Evolutionary conservation across 805 yeast species (phyloP).

Genomic region (Starmerella apis): DNA sequence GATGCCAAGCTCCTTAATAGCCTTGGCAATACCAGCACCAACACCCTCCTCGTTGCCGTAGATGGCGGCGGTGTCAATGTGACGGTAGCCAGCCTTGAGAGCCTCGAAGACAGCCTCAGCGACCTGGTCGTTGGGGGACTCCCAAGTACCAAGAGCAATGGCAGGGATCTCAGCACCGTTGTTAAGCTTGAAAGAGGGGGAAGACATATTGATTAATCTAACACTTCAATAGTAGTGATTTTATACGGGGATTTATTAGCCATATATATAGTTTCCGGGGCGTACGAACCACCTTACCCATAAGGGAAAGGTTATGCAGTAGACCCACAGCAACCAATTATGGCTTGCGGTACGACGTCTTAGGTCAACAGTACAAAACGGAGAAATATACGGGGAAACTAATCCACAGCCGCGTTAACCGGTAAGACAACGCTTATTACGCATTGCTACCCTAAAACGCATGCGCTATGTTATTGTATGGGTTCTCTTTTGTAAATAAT

Average conservation of each 20-base stretch:
- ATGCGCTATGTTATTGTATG: too few relatives aligned
- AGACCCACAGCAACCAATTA: background rate
- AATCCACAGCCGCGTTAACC: too few relatives aligned
- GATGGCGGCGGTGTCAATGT: conserved; percentile 64
- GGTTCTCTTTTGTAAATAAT: too few relatives aligned
- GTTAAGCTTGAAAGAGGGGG: conserved; percentile 38
- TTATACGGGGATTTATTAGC: too few relatives aligned
- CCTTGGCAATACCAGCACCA: conserved; percentile 41
- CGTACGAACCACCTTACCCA: background rate
- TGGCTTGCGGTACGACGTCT: background rate
- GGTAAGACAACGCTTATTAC: too few relatives aligned
- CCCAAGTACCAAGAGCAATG: conserved; percentile 59
- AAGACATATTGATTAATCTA: conserved; percentile 16
- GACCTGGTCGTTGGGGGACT: conserved; percentile 39
- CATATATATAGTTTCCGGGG: background rate
- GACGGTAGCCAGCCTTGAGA: conserved; percentile 54
- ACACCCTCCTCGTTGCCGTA: conserved; percentile 60
- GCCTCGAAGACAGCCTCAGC: conserved; percentile 50
- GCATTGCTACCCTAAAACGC: too few relatives aligned
- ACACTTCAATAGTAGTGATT: too few relatives aligned
- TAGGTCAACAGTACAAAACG: background rate
- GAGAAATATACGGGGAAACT: too few relatives aligned
- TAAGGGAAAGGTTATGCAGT: background rate
- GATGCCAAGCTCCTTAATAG: conserved; percentile 28
- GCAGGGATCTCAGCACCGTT: conserved; percentile 55